Percentiles rank a stretch among this genome's conserved stretches.
phyloP scores from a whole-genome alignment of 495 filamentous ascomycete species.

The Tuber microsphaerosporum region DNA sequence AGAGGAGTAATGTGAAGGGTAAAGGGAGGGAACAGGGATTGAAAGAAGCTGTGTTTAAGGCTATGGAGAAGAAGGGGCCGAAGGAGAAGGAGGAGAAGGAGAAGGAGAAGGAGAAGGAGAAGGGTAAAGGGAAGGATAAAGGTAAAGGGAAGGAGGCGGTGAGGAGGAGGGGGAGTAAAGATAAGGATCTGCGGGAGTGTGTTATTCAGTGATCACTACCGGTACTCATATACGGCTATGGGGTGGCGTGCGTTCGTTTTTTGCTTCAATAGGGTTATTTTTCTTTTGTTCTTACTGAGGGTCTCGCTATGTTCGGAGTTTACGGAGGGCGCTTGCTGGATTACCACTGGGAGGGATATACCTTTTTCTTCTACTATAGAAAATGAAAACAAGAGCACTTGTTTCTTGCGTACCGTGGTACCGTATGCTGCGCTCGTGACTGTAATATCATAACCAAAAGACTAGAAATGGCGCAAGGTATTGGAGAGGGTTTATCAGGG shows the following conservation, averaged over 20 bases:
- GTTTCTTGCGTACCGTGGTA: neutral
- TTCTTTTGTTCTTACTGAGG: neutral
- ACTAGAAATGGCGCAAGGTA: neutral
- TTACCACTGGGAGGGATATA: conserved; percentile 1
- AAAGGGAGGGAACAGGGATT: conserved; percentile 44
- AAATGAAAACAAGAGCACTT: neutral
- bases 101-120: conserved; percentile 20
- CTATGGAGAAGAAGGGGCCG: conserved; percentile 35
- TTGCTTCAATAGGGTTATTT: neutral
- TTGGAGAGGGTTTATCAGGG: neutral
- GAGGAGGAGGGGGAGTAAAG: conserved; percentile 4
- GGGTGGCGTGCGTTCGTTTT: neutral
- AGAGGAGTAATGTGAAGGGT: conserved; percentile 43
- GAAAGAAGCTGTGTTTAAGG: conserved; percentile 46
- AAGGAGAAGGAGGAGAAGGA: conserved; percentile 25
- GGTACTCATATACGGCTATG: neutral
- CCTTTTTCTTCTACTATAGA: neutral
- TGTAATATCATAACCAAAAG: neutral
- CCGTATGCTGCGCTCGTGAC: neutral
- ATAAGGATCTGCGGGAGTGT: conserved; percentile 38
- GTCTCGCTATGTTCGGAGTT: neutral
- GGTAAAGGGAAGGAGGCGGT: conserved; percentile 19
- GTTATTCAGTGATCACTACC: conserved; percentile 14
- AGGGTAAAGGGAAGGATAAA: conserved; percentile 27
- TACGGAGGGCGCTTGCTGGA: neutral